These are phyloP conservation scores for Agaricus subrufescens DNA, from an alignment of 768 basidiomycete species.

Conservation along the genomic window DNA sequence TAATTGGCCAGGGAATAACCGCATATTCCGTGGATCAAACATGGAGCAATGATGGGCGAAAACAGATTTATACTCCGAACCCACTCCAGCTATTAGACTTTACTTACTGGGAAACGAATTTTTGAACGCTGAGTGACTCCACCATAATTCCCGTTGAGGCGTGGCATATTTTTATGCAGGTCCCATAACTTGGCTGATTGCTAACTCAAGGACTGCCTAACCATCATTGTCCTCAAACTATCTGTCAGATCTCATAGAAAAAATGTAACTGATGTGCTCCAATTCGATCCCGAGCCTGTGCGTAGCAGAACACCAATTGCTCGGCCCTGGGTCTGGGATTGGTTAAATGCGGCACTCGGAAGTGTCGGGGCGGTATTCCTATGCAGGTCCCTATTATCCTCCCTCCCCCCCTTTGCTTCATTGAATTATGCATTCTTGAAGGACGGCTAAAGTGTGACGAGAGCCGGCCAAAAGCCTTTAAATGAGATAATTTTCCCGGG, in stretches of 20 bases:
- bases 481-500: not conserved
- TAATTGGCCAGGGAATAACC: not conserved
- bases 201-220: not conserved
- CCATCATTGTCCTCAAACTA: not conserved
- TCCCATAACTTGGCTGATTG: not conserved
- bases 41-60: not conserved
- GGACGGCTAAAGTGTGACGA: not conserved
- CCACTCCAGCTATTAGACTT: not conserved
- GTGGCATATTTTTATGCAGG: not conserved
- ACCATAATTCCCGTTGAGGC: not conserved
- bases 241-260: not conserved
- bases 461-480: not conserved
- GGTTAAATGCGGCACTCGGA: slow-evolving; percentile 2
- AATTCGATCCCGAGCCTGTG: not conserved
- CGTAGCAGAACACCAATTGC: slow-evolving; percentile 2
- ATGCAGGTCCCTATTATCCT: not conserved
- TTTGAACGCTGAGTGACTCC: not conserved
- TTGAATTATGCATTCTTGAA: not conserved
- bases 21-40: slow-evolving; percentile 6
- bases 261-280: not conserved
- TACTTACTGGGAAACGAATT: not conserved
- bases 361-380: not conserved
- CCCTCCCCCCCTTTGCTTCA: not conserved
- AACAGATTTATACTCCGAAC: not conserved
- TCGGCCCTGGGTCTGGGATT: not conserved